Evolutionary conservation across 129 eudicot species (phyloP), one percentile per base, ranked within the genome.

Genomic region (Scalesia atractyloides): DNA sequence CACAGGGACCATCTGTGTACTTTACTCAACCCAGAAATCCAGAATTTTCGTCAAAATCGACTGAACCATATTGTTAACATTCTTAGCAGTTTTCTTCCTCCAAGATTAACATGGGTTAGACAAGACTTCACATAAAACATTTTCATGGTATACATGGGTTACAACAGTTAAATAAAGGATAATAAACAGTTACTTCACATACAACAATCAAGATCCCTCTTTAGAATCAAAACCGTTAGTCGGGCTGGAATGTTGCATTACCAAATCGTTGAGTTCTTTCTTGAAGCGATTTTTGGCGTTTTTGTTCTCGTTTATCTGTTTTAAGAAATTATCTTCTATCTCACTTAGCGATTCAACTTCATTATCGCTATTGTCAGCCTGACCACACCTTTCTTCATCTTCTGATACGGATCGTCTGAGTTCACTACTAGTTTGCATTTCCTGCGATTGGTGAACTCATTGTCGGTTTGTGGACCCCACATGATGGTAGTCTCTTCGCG

Each of bases 391-490:
- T 3, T 77, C 77, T 34, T 89, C 84, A 8, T 80, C 82, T 47
- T 83, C 88, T 2, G 82, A 63, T 16, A 70, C 84, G 3, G 64
- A 73, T 15, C 80, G 77, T 65, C 82, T 74, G 47, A 86, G 84
- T 46, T 87, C 92, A 66, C 89, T 70, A 83, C 96, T 82, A 8
- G 87, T 87, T 57, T 85, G 84, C 79, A 82, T 85, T 72, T 89
- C 98, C 51, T 87, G 0, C 72, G 84, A 49, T 79, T 76, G 74
- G 79, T 88, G 66, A 70, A 66, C 57, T 89, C 89, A 47, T 81
- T 83, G 7, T 84, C 86, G 26, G 84, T 74, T 33, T 33, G 84
- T 47, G 89, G 85, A 72, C 77, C 77, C 43, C 95, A 88, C 72
- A 61, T 62, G 2, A 90, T 77, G 0, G 66, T 79, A 1, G 78